Conservation (phyloP, 495 filamentous ascomycete genomes). For the Pseudevernia furfuracea region DNA sequence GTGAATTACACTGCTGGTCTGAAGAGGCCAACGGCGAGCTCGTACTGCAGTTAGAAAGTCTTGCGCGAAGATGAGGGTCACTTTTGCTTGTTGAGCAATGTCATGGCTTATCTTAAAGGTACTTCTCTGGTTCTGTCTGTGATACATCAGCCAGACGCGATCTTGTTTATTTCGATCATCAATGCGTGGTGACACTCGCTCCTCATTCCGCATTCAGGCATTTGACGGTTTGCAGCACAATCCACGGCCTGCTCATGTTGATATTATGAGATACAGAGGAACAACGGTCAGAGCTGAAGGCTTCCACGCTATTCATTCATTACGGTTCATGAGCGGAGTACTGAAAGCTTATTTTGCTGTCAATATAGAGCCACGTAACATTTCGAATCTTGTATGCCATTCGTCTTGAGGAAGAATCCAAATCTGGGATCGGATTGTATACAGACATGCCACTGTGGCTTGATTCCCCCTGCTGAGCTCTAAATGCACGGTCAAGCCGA, state of each 20-base stretch:
- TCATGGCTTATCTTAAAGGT: background rate
- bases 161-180: background rate
- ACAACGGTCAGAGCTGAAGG: background rate
- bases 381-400: background rate
- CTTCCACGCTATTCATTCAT: background rate
- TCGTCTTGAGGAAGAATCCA: background rate
- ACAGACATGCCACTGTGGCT: background rate
- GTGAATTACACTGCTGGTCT: background rate
- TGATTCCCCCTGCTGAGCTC: background rate
- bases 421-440: background rate
- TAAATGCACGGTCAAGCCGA: constrained; percentile 5
- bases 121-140: background rate
- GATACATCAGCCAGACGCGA: background rate
- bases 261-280: background rate
- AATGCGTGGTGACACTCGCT: background rate
- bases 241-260: background rate
- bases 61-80: background rate
- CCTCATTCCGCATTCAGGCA: background rate
- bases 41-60: no score
- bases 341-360: background rate
- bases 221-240: background rate
- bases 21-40: background rate
- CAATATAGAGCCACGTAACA: background rate
- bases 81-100: background rate
- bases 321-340: background rate